phyloP scores from a whole-genome alignment of 208 protist species.

The Acanthamoeba royreba region DNA sequence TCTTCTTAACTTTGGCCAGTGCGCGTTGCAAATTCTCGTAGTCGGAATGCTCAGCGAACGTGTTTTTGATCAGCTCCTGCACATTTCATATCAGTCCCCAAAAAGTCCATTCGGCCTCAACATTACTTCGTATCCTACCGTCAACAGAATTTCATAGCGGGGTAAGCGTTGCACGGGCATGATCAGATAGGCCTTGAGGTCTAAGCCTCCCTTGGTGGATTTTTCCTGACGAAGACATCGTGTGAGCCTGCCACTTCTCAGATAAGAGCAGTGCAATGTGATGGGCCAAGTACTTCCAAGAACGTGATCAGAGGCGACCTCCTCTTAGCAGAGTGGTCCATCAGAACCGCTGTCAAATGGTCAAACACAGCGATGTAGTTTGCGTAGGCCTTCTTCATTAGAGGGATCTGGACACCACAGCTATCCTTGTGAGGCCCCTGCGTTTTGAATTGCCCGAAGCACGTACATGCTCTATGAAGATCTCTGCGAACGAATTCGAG shows the following conservation, averaged over 20 bases:
- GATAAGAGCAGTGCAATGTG: not conserved
- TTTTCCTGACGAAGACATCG: not conserved
- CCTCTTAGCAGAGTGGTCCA: not conserved
- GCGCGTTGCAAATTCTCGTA: not conserved
- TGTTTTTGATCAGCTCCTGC: conserved; percentile 2
- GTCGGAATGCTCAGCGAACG: not conserved
- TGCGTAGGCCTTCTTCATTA: conserved; percentile 1
- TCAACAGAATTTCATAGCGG: not conserved
- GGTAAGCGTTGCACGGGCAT: not conserved
- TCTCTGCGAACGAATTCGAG: not conserved
- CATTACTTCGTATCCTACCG: not conserved
- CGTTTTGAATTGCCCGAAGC: not conserved
- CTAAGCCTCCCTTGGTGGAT: not conserved
- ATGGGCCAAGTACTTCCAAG: not conserved
- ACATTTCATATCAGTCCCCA: not conserved
- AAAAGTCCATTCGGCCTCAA: not conserved
- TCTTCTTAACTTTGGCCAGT: conserved; percentile 1
- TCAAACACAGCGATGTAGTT: not conserved
- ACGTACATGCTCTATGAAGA: not conserved
- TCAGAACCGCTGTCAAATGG: not conserved
- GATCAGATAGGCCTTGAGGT: conserved; percentile 7
- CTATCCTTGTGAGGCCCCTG: not conserved
- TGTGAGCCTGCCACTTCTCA: too few species aligned
- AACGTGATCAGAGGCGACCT: not conserved
- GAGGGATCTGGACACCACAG: not conserved